Evolutionary conservation across 805 yeast genomes (phyloP), one percentile per base, ranked within the genome.

Genomic region (Yamadazyma nakazawae): DNA sequence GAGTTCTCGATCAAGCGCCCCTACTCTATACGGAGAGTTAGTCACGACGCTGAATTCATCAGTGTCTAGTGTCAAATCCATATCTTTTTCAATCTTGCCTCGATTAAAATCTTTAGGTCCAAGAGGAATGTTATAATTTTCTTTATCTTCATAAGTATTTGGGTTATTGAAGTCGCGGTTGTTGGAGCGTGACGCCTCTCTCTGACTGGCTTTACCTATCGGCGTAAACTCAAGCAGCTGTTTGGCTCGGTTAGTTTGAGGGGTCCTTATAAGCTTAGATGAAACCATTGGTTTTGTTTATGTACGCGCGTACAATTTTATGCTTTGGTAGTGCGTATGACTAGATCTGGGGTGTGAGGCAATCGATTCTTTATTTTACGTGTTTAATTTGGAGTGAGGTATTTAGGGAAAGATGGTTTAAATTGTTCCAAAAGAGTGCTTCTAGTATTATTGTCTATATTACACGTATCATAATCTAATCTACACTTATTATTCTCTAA

Each of bases 151-250:
- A 19, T 32, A 37, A 19, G 14, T 18, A 38, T 10, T 9, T 41
- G 48, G 17, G 47, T 40, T 18, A 4, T 31, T 10, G 17, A 9
- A 21, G 19, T 30, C 44, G 26, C 44, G 44, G 21, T 32, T 41
- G 37, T 14, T 24, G 46, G 53, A 18, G 43, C 43, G 19, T 1
- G 18, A 3, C 3, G 3, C 34, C 4, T 31, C 45, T 12, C 45
- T 34, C n/a, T 34, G 31, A 14, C 36, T 42, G 31, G 37, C 18
- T 21, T 24, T 38, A 5, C 55, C 55, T 38, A 52, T 49, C 18
- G 55, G 55, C 2, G 55, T 52, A 42, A 52, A 52, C 42, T 52
- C 55, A 31, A 52, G 35, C 36, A 18, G 42, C 21, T 19, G 14
- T 42, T 40, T 17, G 34, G 44, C 34, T 28, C 34, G 37, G 39